phyloP scores from a whole-genome alignment of 2,329 filamentous ascomycete species.

The Aspergillus ochraceoroseus region DNA sequence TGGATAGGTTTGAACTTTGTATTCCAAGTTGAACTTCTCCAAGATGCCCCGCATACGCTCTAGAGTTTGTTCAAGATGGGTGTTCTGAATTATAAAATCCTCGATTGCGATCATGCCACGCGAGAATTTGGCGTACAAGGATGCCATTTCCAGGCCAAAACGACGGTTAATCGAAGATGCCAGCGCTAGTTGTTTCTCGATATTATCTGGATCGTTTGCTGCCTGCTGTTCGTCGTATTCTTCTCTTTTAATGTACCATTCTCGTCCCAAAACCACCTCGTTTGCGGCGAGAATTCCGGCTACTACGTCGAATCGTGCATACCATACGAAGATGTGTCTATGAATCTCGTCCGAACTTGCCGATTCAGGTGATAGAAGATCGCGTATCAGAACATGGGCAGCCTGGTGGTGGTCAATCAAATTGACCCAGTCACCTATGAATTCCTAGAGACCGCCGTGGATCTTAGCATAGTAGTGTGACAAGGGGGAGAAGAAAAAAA shows the following conservation, averaged over 20 bases:
- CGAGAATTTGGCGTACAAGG: slow-evolving; percentile 65
- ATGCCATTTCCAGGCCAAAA: slow-evolving; percentile 73
- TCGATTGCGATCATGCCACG: slow-evolving; percentile 60
- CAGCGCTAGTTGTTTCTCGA: slow-evolving; percentile 63
- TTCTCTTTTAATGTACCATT: slow-evolving; percentile 69
- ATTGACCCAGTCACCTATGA: slow-evolving; percentile 91
- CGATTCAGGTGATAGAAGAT: slow-evolving; percentile 71
- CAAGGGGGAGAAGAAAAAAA: too few relatives aligned
- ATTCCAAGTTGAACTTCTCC: slow-evolving; percentile 59
- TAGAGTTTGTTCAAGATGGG: slow-evolving; percentile 46
- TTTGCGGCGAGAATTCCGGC: slow-evolving; percentile 77
- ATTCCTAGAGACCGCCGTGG: slow-evolving; percentile 58
- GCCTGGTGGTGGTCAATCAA: slow-evolving; percentile 88
- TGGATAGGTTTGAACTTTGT: slow-evolving; percentile 61
- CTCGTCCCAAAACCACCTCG: slow-evolving; percentile 64
- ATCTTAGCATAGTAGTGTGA: too few relatives aligned
- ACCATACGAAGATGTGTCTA: slow-evolving; percentile 79
- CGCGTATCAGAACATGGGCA: slow-evolving; percentile 72
- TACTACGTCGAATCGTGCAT: slow-evolving; percentile 80
- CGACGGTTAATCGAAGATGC: slow-evolving; percentile 63
- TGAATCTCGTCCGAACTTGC: slow-evolving; percentile 66
- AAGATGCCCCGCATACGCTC: slow-evolving; percentile 48
- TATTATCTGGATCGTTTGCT: slow-evolving; percentile 55
- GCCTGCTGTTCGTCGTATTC: slow-evolving; percentile 60
- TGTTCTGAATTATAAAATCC: slow-evolving; percentile 61